Percentiles rank a stretch among this genome's conserved stretches.
Evolutionary conservation across 140 eudicot species (phyloP).

Genomic region (Erigeron philadelphicus): DNA sequence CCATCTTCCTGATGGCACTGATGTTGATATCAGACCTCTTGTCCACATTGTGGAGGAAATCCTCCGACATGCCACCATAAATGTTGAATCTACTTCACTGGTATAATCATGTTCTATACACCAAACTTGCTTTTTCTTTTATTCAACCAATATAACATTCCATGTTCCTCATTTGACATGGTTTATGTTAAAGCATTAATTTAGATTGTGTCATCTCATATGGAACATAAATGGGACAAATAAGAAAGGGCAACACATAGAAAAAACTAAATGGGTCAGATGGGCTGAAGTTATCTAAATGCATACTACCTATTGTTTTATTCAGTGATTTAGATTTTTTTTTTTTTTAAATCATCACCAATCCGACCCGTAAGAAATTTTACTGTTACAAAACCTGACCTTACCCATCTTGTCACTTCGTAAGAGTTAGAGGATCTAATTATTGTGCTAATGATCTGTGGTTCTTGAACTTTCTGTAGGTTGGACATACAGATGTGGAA

Average conservation of each 20-base stretch:
- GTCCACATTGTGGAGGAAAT: slow-evolving; percentile 52
- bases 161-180: too few species aligned
- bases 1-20: slow-evolving; percentile 55
- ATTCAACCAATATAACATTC: not conserved
- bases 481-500: slow-evolving; percentile 26
- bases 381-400: not conserved
- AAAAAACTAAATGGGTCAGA: not conserved
- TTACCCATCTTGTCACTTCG: not conserved
- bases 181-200: not conserved
- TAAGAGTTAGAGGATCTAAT: not conserved
- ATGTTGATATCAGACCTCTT: slow-evolving; percentile 52
- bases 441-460: slow-evolving; percentile 17
- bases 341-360: not conserved
- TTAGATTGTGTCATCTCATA: not conserved
- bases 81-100: slow-evolving; percentile 28
- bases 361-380: not conserved
- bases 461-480: slow-evolving; percentile 28
- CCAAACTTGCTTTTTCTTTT: not conserved
- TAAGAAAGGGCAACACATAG: too few species aligned
- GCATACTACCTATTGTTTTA: not conserved
- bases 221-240: not conserved
- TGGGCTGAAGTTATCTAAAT: not conserved
- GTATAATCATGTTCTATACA: slow-evolving; percentile 19
- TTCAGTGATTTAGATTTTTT: not conserved
- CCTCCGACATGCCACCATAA: slow-evolving; percentile 39